Evolutionary conservation across 1,139 yeast species (phyloP), one percentile per base, ranked within the genome.

Genomic region (Protomyces gravidus): DNA sequence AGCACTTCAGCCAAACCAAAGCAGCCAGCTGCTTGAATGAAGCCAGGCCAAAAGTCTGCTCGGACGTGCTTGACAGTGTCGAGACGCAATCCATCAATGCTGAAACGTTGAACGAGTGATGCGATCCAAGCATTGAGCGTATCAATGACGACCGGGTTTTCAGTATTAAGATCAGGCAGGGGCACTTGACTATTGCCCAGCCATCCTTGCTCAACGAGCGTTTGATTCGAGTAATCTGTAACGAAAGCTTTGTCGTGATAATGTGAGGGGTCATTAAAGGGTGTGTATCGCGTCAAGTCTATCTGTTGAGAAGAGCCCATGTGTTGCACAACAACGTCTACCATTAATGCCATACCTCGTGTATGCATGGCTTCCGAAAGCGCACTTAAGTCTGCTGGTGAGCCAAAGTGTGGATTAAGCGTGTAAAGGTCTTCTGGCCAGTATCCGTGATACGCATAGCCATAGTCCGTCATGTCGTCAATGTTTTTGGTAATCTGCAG

Each of bases 271-370:
- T 40, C 42, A 55, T 60, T 60, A 55, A 52, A 60, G 32, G 62
- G 63, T 19, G 45, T 33, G 9, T 39, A 46, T 21, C 28, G 32
- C 9, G 63, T 60, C 28, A 33, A 30, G 40, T 60, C 58, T 49
- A 55, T 27, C n/a, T 26, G 45, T n/a, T 17, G 26, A 17, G 53
- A 33, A 13, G 53, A 39, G 15, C 62, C 63, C 27, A 50, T 49
- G 45, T 61, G 60, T 47, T 62, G 61, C 17, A 61, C 61, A n/a
- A 62, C 61, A n/a, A 59, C 57, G 27, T 62, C 64, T 7, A 62
- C 50, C 64, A 62, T 62, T 28, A 62, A 55, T 13, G 50, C 62
- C 58, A 62, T 62, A 23, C 56, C 64, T 6, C 58, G 50, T 9
- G 60, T 53, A 30, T 62, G 64, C 19, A 59, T 53, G 9, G 62